A percentile compares a stretch with the other conserved stretches of the same genome.
Conservation (phyloP, 2,329 filamentous ascomycete genomes). For the Curvularia eragrostidis region DNA sequence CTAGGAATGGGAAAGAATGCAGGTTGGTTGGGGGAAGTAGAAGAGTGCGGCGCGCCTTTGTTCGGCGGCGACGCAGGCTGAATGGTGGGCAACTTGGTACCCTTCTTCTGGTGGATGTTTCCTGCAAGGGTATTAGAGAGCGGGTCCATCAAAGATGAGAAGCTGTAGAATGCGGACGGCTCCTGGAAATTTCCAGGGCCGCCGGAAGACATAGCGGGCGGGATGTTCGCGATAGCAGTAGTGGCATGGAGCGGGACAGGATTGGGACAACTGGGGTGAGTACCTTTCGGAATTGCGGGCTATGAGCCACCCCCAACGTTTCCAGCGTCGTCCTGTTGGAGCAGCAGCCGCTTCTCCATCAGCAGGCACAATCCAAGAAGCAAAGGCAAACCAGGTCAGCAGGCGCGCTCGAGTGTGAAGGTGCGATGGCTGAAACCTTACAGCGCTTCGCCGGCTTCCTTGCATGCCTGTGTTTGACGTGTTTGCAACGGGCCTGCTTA, state of each 20-base stretch:
- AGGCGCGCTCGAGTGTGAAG: conserved; percentile 23
- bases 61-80: conserved; percentile 33
- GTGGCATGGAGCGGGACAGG: conserved; percentile 28
- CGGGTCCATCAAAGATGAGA: conserved; percentile 18
- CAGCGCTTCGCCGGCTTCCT: conserved; percentile 15
- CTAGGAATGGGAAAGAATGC: conserved; percentile 19
- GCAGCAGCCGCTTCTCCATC: conserved; percentile 46
- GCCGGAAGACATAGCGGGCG: conserved; percentile 28
- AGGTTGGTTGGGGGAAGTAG: conserved; percentile 22
- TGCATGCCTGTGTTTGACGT: conserved; percentile 18
- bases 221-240: conserved; percentile 29
- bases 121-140: conserved; percentile 36
- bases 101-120: conserved; percentile 19
- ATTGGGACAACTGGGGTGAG: conserved; percentile 25
- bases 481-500: conserved; percentile 15
- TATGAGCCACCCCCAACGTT: conserved; percentile 42
- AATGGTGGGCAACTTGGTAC: conserved; percentile 35
- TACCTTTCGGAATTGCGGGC: conserved; percentile 30
- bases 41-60: conserved; percentile 37
- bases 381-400: conserved; percentile 21
- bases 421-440: conserved; percentile 20
- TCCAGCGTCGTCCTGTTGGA: conserved; percentile 45
- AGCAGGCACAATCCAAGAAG: conserved; percentile 35
- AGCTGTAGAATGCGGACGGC: conserved; percentile 16
- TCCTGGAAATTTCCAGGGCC: conserved; percentile 22